Percentiles rank a stretch among this genome's conserved stretches.
Evolutionary conservation across 192 early-diverging fungal species (phyloP).

Genomic region (Linnemannia hyalina): DNA sequence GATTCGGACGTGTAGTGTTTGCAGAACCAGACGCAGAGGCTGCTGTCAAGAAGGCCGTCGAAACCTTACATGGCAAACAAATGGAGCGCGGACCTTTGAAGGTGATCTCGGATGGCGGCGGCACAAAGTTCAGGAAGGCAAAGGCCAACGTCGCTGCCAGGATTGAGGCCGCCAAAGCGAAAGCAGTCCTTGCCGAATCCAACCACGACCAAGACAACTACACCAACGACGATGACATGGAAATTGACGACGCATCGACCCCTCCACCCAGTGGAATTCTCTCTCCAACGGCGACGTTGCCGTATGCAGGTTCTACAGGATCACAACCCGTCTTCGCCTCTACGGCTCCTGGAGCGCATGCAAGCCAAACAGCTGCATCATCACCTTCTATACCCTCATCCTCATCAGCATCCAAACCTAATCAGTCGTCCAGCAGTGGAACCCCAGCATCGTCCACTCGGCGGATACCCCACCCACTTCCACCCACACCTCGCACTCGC

Average conservation of each 20-base stretch:
- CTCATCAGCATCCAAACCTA: constrained; percentile 9
- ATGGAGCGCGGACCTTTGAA: constrained; percentile 56
- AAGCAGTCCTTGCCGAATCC: constrained; percentile 38
- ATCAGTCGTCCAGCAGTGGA: constrained; percentile 12
- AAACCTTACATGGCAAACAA: constrained; percentile 62
- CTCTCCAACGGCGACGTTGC: constrained; percentile 20
- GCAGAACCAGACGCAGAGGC: constrained; percentile 51
- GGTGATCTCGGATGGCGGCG: constrained; percentile 43
- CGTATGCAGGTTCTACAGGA: constrained; percentile 15
- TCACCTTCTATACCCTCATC: constrained; percentile 20
- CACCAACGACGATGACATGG: constrained; percentile 60
- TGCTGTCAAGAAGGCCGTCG: constrained; percentile 62
- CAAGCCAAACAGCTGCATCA: neutral
- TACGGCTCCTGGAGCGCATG: neutral
- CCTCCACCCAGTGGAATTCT: constrained; percentile 48
- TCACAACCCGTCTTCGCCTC: constrained; percentile 11
- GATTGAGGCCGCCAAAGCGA: constrained; percentile 48
- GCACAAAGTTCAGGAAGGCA: constrained; percentile 44
- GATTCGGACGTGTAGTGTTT: constrained; percentile 64
- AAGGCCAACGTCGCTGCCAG: constrained; percentile 48
- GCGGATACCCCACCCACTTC: constrained; percentile 44
- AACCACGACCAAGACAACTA: constrained; percentile 43
- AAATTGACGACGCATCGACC: constrained; percentile 59
- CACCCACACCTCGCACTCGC: constrained; percentile 40
- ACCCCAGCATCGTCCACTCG: neutral